Evolutionary conservation across 768 basidiomycete species (phyloP), one percentile per base, ranked within the genome.

Genomic region (Paxillus ammoniavirescens): DNA sequence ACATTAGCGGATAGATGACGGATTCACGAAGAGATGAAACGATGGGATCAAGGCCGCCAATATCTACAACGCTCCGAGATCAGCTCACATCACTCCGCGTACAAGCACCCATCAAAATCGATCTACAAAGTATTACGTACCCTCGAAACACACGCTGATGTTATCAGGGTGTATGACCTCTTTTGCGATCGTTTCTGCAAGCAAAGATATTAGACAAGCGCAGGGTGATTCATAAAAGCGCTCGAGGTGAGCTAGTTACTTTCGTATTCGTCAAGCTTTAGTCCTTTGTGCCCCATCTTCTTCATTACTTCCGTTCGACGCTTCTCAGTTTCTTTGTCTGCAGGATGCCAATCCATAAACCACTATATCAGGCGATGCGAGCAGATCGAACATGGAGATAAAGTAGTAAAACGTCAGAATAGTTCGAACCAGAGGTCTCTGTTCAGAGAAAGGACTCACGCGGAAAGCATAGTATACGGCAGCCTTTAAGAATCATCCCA

Each of bases 81-180:
- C 28, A 9, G 42, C 31, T 15, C 28, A 26, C 1, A 4, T 8
- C 5, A 36, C 23, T 13, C 9, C 40, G 13, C 35, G 0, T 14
- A 35, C 26, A 26, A 26, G 5, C 26, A 12, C 13, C 8, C 9
- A 33, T 2, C 6, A 6, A 13, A 10, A 13, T 21, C 38, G 6
- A 50, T 47, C 12, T 21, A 5, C 4, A 12, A 23, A 18, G 4
- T 12, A 23, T 17, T 8, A 59, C 81, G 8, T 51, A 89, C 92
- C 93, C 21, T 79, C 70, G 68, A 95, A 95, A 18, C 75, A 75
- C 45, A 90, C 80, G 45, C 78, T 72, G 50, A 96, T 95, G 63
- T 95, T 91, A 67, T 94, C 91, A 3, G 93, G 91, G 61, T 91
- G 89, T 56, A 98, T 91, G 18, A 98, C 84, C 63, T 98, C 95